These are phyloP conservation scores for Rhizoclosmatium sp. DNA, from an alignment of 192 early-diverging fungal genomes.

Conservation along the genomic window DNA sequence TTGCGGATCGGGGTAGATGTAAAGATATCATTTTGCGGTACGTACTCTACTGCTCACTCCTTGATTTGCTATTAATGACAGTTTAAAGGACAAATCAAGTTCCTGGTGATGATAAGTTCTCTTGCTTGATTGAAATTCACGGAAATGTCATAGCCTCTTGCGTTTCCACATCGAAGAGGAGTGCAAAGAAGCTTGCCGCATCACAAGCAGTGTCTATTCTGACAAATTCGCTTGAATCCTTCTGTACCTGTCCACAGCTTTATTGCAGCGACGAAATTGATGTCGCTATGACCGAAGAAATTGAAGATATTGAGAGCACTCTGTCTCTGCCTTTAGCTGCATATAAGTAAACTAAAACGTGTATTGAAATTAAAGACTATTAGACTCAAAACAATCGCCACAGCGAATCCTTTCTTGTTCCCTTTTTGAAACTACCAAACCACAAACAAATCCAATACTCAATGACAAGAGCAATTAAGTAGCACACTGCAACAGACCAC, in stretches of 20 bases:
- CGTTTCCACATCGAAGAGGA: background rate
- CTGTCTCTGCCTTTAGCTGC: too few species aligned
- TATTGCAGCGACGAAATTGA: too few species aligned
- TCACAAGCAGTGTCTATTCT: background rate
- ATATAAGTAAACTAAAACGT: too few species aligned
- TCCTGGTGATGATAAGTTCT: background rate
- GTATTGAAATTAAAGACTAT: too few species aligned
- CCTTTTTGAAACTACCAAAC: constrained; percentile 17
- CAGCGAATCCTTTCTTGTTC: constrained; percentile 21
- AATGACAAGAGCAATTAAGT: constrained; percentile 1
- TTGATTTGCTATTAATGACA: background rate
- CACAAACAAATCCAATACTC: constrained; percentile 20
- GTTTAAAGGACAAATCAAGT: background rate
- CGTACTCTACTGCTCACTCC: background rate
- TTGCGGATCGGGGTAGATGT: background rate
- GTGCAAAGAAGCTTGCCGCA: constrained; percentile 19
- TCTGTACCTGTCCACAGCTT: too few species aligned
- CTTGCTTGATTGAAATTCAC: constrained; percentile 22
- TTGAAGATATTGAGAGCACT: too few species aligned
- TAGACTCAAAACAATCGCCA: constrained; percentile 33
- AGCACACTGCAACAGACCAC: constrained; percentile 1
- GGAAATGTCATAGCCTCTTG: background rate
- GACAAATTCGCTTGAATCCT: too few species aligned
- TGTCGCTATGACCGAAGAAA: too few species aligned
- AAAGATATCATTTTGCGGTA: background rate